These are phyloP conservation scores for Phytophthora rubi DNA, from an alignment of 352 stramenopile genomes.

Conservation along the genomic window DNA sequence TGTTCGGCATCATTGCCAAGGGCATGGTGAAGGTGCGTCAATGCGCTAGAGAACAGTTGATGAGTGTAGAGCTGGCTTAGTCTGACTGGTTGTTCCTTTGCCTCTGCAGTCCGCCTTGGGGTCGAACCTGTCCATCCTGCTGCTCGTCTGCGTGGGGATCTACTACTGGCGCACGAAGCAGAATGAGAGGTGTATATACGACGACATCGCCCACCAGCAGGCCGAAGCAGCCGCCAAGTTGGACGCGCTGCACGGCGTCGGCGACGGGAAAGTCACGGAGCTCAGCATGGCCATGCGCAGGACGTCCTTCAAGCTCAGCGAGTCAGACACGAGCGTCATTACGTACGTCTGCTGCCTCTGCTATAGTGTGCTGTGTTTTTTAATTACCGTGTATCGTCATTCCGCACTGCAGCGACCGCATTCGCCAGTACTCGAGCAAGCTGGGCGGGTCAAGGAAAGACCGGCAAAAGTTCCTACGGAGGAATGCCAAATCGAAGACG, in stretches of 20 bases:
- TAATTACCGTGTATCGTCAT: slow-evolving; percentile 4
- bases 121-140: slow-evolving; percentile 65
- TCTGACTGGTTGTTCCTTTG: slow-evolving; percentile 9
- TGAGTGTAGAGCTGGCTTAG: background rate
- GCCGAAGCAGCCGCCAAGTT: slow-evolving; percentile 71
- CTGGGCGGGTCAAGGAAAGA: slow-evolving; percentile 66
- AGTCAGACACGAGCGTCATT: slow-evolving; percentile 67
- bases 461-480: slow-evolving; percentile 73
- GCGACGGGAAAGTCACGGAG: slow-evolving; percentile 57
- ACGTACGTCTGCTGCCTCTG: slow-evolving; percentile 52
- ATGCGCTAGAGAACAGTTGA: background rate
- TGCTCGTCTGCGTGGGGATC: slow-evolving; percentile 64
- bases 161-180: slow-evolving; percentile 74
- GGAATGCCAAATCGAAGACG: slow-evolving; percentile 39
- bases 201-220: slow-evolving; percentile 70
- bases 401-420: slow-evolving; percentile 51
- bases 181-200: slow-evolving; percentile 66
- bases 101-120: slow-evolving; percentile 60
- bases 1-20: slow-evolving; percentile 66
- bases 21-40: slow-evolving; percentile 66
- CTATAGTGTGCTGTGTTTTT: background rate
- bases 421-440: slow-evolving; percentile 81
- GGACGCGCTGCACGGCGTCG: slow-evolving; percentile 58
- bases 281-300: slow-evolving; percentile 57
- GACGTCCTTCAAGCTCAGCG: slow-evolving; percentile 74